Base-by-base conservation (phyloP, 148 eudicot genomes). In the Vaccinium vitisidaea region DNA sequence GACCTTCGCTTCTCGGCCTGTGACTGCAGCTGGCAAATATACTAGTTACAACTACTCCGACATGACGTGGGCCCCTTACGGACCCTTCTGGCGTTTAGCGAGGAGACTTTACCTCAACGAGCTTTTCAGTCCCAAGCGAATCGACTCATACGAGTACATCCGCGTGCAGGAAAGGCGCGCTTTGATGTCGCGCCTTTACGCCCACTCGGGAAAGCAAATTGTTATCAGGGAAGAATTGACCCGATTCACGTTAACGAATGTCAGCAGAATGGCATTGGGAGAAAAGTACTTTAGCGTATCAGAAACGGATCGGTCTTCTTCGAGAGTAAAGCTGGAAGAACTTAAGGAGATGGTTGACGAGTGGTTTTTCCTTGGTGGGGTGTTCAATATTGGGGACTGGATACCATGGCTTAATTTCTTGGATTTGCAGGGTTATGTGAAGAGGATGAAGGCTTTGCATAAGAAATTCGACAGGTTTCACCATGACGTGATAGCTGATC, bases 351-450 rank as follows among this genome's bases (percentile, higher is more conserved):
- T 77, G 80, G 1, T 77, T 5, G 32, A 50, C 5, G 59, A 77
- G 21, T 77, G 80, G 59, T 77, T 77, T 50, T 5, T n/a, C 1
- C 80, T 77, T 23, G 0, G 0, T 13, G 80, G 80, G 8, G 80
- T 50, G 58, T 77, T 77, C 7, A 77, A 77, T 77, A 50, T 49
- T 8, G 80, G 80, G 36, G 58, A 77, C 52, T 77, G 80, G 80
- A 50, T 77, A 1, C 80, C 80, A 0, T 77, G 58, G 80, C 55
- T 75, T 21, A 4, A 2, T 49, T 75, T 75, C 27, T 75, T 75
- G 55, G 79, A 75, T 49, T 48, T 77, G 80, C 80, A 77, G 39
- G 80, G 80, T 0, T 52, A 77, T 6, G 80, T 77, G 80, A 77
- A 52, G 80, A n/a, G 58, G 23, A 77, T 77, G 80, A 77, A 77